Evolutionary conservation across 176 grass and related monocot species (phyloP), one percentile per base, ranked within the genome.

Genomic region (Pontederia paniculata): DNA sequence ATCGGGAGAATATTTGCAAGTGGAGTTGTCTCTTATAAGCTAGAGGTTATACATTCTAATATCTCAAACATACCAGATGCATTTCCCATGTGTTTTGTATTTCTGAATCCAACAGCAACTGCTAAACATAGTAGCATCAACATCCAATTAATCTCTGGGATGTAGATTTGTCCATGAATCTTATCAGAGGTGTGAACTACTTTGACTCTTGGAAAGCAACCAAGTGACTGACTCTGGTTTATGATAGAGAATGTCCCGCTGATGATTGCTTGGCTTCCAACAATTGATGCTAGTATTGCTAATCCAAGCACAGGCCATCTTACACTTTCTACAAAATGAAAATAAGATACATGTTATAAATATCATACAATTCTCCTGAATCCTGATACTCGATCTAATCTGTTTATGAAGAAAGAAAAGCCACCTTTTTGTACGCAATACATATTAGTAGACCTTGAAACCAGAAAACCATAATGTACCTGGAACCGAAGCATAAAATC

Each of bases 171-270:
- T 4, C 64, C 64, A 43, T 67, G 25, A 13, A 67, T 31, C 48
- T 54, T 67, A 37, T 67, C 53, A 37, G 64, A 67, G 50, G 64
- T 67, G 31, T 67, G 64, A 54, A 67, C 64, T 54, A 67, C 64
- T 31, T 67, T 67, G 17, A 67, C 64, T 31, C 64, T 67, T 1
- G 64, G 64, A 18, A 67, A 66, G 49, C 63, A 66, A 43, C 63
- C 63, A 10, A 66, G 49, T 52, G 48, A 53, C 52, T 66, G 63
- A 42, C 63, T 66, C 31, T 66, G 63, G 63, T 25, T 66, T 43
- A 66, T 53, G 15, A 66, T 66, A 11, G 63, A 66, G 63, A 66
- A 66, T 15, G 63, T 66, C 13, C 63, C 63, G 1, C 25, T 66
- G 14, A 66, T 66, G 49, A 66, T 66, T 14, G 63, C 23, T 66